A percentile compares a stretch with the other conserved stretches of the same genome.
These are phyloP conservation scores for Amaranthus tricolor DNA, from an alignment of 179 eudicot genomes.

Conservation along the genomic window DNA sequence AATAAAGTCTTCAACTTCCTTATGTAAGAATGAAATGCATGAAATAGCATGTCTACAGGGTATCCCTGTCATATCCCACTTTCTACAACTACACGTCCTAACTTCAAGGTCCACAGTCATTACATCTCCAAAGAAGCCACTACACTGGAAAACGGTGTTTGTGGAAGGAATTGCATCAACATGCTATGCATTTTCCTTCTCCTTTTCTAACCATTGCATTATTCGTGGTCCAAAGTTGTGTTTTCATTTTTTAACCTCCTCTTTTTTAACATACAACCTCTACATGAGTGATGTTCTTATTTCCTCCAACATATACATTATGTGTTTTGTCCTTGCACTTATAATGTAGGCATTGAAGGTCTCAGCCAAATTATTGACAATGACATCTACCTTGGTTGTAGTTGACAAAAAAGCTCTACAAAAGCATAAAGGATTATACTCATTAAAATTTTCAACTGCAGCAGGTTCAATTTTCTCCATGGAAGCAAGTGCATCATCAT, in stretches of 20 bases:
- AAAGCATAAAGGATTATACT: not conserved
- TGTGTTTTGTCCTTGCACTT: slow-evolving; percentile 3
- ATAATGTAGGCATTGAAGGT: slow-evolving; percentile 4
- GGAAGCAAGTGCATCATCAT: not conserved
- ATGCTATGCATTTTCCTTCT: no score
- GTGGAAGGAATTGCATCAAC: no score
- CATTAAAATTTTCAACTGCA: not conserved
- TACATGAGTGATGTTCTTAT: not conserved
- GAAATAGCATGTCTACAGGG: no score
- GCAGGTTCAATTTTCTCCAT: not conserved
- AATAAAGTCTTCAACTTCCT: no score
- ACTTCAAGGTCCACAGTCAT: no score
- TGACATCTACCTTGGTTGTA: not conserved
- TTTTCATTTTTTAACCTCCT: not conserved
- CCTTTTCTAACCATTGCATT: no score
- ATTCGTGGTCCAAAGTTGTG: no score
- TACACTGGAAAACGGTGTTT: no score
- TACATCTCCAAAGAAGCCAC: no score
- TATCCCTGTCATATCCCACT: no score
- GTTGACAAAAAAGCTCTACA: not conserved
- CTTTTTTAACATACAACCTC: not conserved
- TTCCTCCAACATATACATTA: not conserved
- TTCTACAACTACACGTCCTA: no score
- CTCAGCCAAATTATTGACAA: slow-evolving; percentile 1
- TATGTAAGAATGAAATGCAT: no score